Base-by-base conservation (phyloP, 106 monocot genomes). In the Phalaenopsis aphrodite region DNA sequence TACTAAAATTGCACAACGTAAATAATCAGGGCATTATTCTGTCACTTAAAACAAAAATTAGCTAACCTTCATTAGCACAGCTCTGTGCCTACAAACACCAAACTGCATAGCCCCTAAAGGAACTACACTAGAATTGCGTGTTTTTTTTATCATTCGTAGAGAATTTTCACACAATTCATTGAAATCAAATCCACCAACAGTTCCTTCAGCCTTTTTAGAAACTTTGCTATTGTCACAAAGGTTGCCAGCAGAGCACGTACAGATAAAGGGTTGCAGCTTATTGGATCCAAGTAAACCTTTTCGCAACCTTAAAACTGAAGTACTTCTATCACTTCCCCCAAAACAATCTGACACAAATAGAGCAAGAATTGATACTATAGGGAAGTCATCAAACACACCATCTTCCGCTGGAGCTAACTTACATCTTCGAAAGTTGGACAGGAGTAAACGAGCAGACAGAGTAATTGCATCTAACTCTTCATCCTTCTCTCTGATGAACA, bases 61-160 rank as follows among this genome's bases (percentile, higher is more conserved):
- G 79, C 75, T 77, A 56, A 94, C 97, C 99, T 99, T 99, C 99
- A 99, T 95, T 55, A 99, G 88, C 56, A 95, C 85, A 80, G 99
- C 90, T 89, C 99, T 90, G 57, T 99, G 99, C 80, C 99, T 87
- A 85, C 99, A 99, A 81, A 99, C 93, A 85, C 99, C 99, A 87
- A 95, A 87, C 12, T 88, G 91, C 49, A 99, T 55, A 47, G 78
- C 78, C 42, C 99, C 99, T 61, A 99, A 82, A 42, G 99, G 99
- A 38, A 99, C 92, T 79, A 99, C 87, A 85, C 82, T 93, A 19
- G 94, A 99, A 57, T 90, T 95, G 41, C 75, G 87, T 39, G 78
- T 78, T 77, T 85, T 88, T 81, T 95, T 99, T 52, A 95, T 99
- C 47, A 82, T 77, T 36, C 82, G 85, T 24, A 99, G 74, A 52